Evolutionary conservation across 2,329 filamentous ascomycete species (phyloP), one percentile per base, ranked within the genome.

Genomic region (Paracamarosporium sp.): DNA sequence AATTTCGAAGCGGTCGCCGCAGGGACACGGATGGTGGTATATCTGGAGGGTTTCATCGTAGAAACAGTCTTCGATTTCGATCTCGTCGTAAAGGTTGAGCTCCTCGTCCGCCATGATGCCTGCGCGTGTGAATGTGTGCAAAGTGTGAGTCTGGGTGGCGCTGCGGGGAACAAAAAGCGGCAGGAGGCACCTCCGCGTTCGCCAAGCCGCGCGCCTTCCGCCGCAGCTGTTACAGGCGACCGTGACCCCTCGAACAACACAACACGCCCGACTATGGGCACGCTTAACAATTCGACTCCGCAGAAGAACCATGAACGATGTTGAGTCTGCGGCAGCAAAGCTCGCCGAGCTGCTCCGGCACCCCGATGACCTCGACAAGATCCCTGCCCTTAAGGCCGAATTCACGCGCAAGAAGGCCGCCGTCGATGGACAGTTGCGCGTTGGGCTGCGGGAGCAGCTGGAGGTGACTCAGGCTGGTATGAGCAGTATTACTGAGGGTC

Each of bases 311-410:
- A 91, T 85, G 87, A 90, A 86, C 81, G 85, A 88, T 67, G 85
- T 86, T 57, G 79, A 81, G 61, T 75, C 80, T 56, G 79, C 83
- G 62, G 86, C 86, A 45, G 87, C 91, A 76, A 93, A 93, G 83
- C 88, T 99, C 76, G 88, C 93, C 65, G 94, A 98, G 82, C 87
- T 98, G 61, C 88, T 99, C 66, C 92, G 93, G 71, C 93, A 97
- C 74, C 92, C 95, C 3, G 95, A 99, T 75, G 95, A 99, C 79
- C 88, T 99, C 66, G 95, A 99, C 82, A 98, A 97, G 83, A 94
- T 99, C 71, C 83, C 89, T 51, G 88, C 88, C 45, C 85, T 99
- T 73, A 97, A 96, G 81, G 86, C 90, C 65, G 95, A 99, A 77
- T 97, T 98, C 80, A 87, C 88, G 66, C 92, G 95, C 73, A 98